Conservation (phyloP, 2,329 filamentous ascomycete genomes). For the Akanthomyces uredinophilus region DNA sequence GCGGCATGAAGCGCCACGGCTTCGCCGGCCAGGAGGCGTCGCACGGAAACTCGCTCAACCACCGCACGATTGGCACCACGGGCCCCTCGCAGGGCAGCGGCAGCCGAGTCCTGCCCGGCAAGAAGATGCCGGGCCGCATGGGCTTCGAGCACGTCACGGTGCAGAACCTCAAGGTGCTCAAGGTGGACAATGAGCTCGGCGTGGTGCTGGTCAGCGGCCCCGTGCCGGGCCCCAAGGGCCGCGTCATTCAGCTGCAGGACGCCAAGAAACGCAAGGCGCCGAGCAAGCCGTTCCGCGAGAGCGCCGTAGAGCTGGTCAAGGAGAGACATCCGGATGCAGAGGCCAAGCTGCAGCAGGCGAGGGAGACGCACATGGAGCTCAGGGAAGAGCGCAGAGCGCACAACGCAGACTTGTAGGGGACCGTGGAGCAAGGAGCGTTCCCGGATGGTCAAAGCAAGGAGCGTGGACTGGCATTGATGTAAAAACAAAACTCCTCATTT, state of each 20-base stretch:
- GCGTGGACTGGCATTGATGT: not conserved
- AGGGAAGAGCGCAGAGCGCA: conserved; percentile 44
- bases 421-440: conserved; percentile 13
- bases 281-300: conserved; percentile 43
- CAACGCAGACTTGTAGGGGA: conserved; percentile 26
- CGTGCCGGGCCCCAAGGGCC: conserved; percentile 83
- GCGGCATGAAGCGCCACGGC: conserved; percentile 96
- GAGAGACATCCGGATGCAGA: conserved; percentile 45
- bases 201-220: conserved; percentile 83
- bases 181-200: conserved; percentile 81
- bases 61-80: conserved; percentile 84
- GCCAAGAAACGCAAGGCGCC: conserved; percentile 74
- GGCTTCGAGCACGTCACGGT: conserved; percentile 82
- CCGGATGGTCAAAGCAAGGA: not conserved
- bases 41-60: conserved; percentile 93
- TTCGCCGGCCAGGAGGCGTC: conserved; percentile 84
- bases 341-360: conserved; percentile 42
- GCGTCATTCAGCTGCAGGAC: conserved; percentile 80
- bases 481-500: conserved; percentile 11
- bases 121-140: conserved; percentile 98
- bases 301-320: conserved; percentile 37
- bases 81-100: conserved; percentile 89
- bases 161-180: conserved; percentile 85
- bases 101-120: conserved; percentile 87
- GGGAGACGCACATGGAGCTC: conserved; percentile 47